Evolutionary conservation across 1,284 basidiomycete species (phyloP).

Genomic region (Lentinula novae-zelandiae): DNA sequence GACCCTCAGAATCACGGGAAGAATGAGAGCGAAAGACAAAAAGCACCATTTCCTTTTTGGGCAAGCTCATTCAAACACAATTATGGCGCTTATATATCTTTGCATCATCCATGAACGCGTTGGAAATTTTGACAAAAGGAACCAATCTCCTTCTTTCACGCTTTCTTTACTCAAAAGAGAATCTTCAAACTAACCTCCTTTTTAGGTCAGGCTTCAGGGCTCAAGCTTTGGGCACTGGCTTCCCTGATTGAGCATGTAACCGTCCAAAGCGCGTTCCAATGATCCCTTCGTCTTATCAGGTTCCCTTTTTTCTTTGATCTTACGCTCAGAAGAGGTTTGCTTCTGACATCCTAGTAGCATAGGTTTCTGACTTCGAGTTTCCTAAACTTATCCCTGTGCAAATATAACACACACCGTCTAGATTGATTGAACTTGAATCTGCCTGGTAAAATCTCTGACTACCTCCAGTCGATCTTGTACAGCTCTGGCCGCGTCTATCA

Average conservation of each 20-base stretch:
- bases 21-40: slow-evolving; percentile 1
- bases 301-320: no score
- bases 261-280: background rate
- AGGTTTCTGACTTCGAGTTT: no score
- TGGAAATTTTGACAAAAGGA: slow-evolving; percentile 3
- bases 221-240: background rate
- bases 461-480: no score
- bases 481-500: background rate
- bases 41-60: slow-evolving; percentile 3
- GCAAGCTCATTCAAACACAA: background rate
- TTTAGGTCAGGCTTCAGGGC: background rate
- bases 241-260: background rate
- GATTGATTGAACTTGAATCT: no score
- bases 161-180: background rate
- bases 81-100: background rate
- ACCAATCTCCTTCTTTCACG: background rate
- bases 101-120: background rate
- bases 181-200: slow-evolving; percentile 5
- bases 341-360: no score
- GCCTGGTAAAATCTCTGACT: no score
- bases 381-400: no score
- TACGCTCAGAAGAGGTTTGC: no score
- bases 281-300: no score
- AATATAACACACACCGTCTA: no score
- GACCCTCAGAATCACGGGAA: background rate